These are phyloP conservation scores for Yamadazyma dendronema DNA, from an alignment of 1,139 yeast genomes.

Conservation along the genomic window DNA sequence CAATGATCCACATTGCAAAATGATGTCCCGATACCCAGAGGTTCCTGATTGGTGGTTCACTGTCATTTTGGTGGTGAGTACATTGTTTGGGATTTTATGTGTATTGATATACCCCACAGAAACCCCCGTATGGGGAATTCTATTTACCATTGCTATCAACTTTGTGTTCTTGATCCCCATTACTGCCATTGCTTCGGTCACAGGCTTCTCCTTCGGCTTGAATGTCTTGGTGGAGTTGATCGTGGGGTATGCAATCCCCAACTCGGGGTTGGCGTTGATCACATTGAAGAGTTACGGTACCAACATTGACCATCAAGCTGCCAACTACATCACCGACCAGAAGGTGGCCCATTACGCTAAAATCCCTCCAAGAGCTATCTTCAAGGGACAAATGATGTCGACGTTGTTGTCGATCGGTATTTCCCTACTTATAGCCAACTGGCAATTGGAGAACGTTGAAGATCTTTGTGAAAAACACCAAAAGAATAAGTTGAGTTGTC, in stretches of 20 bases:
- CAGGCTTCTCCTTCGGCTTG: constrained; percentile 53
- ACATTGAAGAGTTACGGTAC: constrained; percentile 58
- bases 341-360: constrained; percentile 62
- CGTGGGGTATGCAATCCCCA: constrained; percentile 63
- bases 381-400: constrained; percentile 57
- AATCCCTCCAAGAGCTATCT: constrained; percentile 58
- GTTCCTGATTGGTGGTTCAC: constrained; percentile 66
- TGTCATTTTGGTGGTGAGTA: constrained; percentile 41
- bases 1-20: constrained; percentile 54
- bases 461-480: constrained; percentile 48
- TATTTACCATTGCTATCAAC: constrained; percentile 54
- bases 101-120: constrained; percentile 45
- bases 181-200: constrained; percentile 48
- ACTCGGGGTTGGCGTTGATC: constrained; percentile 60
- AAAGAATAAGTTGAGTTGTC: constrained; percentile 46
- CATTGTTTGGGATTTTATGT: constrained; percentile 46
- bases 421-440: constrained; percentile 50
- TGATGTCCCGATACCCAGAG: constrained; percentile 55
- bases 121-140: constrained; percentile 56
- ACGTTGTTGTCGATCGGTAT: constrained; percentile 39
- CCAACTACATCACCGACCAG: constrained; percentile 52
- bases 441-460: constrained; percentile 41
- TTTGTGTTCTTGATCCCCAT: constrained; percentile 54
- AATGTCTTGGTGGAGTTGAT: constrained; percentile 61
- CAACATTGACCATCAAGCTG: constrained; percentile 62